Percentiles rank a stretch among this genome's conserved stretches.
Conservation (phyloP, 352 stramenopile genomes). For the Globisporangium acanthophoron region DNA sequence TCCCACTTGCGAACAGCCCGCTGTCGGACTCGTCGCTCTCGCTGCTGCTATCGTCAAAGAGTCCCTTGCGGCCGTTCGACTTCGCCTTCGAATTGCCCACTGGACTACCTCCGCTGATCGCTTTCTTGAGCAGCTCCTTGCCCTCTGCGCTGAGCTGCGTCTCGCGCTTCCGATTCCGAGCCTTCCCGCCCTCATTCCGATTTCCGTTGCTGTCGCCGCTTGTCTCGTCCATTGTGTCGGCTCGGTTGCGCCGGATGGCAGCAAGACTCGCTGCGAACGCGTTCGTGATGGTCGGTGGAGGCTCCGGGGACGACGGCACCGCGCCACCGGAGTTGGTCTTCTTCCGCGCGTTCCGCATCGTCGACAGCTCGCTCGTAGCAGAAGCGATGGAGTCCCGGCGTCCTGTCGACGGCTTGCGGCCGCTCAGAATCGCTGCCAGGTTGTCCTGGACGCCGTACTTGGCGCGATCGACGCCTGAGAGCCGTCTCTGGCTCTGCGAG, state of each 20-base stretch:
- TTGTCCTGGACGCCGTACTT: conserved; percentile 49
- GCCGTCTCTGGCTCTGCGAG: conserved; percentile 29
- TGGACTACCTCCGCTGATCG: conserved; percentile 28
- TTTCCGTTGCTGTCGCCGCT: conserved; percentile 10
- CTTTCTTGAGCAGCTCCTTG: conserved; percentile 70
- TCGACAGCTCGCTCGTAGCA: conserved; percentile 24
- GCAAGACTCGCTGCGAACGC: conserved; percentile 69
- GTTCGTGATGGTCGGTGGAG: conserved; percentile 35
- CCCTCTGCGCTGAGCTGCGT: conserved; percentile 72
- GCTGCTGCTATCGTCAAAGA: conserved; percentile 81
- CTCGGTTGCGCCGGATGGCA: conserved; percentile 65
- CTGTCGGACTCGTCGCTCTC: conserved; percentile 35
- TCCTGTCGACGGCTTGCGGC: conserved; percentile 20
- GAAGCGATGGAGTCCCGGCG: conserved; percentile 60
- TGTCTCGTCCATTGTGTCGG: conserved; percentile 52
- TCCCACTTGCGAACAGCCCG: conserved; percentile 37
- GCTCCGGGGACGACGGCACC: conserved; percentile 1
- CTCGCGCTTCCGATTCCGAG: conserved; percentile 54
- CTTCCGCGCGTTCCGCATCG: conserved; percentile 19
- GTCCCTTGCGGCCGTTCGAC: conserved; percentile 39
- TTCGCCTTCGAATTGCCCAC: conserved; percentile 19
- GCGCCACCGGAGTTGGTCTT: conserved; percentile 11
- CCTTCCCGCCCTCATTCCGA: conserved; percentile 13
- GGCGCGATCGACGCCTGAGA: conserved; percentile 32
- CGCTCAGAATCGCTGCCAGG: conserved; percentile 58